phyloP scores from a whole-genome alignment of 2,329 filamentous ascomycete species.

The Claviceps africana region DNA sequence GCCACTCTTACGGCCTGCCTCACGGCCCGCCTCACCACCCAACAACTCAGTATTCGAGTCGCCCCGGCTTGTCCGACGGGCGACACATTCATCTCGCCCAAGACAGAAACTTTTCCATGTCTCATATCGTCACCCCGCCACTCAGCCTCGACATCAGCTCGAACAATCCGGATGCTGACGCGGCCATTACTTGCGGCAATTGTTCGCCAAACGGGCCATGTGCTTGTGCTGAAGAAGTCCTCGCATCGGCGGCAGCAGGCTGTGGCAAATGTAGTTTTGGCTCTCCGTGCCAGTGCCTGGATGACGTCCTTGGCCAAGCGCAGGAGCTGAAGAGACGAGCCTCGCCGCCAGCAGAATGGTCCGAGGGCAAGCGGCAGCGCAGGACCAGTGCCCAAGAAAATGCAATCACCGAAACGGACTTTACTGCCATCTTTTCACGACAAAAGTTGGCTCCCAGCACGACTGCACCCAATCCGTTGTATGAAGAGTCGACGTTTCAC shows the following conservation, averaged over 20 bases:
- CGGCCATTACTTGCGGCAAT: constrained; percentile 37
- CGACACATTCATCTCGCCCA: constrained; percentile 12
- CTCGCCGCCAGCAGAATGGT: constrained; percentile 27
- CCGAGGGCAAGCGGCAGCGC: constrained; percentile 39
- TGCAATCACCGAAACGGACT: constrained; percentile 58
- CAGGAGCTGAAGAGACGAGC: constrained; percentile 34
- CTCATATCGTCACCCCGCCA: constrained; percentile 42
- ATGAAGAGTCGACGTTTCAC: constrained; percentile 1
- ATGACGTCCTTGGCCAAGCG: constrained; percentile 33
- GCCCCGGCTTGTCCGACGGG: constrained; percentile 16
- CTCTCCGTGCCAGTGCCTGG: constrained; percentile 49
- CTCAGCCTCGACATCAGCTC: constrained; percentile 23
- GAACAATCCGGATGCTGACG: constrained; percentile 14
- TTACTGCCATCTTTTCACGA: constrained; percentile 50
- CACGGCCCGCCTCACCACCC: constrained; percentile 15
- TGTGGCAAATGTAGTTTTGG: constrained; percentile 54
- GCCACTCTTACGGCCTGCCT: constrained; percentile 14
- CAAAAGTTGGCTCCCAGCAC: constrained; percentile 12
- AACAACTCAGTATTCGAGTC: constrained; percentile 9
- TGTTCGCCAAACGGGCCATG: constrained; percentile 40
- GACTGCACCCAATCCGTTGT: neutral
- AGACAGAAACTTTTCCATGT: constrained; percentile 36
- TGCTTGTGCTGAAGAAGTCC: constrained; percentile 44
- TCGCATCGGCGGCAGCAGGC: constrained; percentile 38
- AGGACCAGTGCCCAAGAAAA: constrained; percentile 23